Percentiles rank a stretch among this genome's conserved stretches.
Evolutionary conservation across 2,329 filamentous ascomycete species (phyloP).

Genomic region (Corynespora cassiicola): DNA sequence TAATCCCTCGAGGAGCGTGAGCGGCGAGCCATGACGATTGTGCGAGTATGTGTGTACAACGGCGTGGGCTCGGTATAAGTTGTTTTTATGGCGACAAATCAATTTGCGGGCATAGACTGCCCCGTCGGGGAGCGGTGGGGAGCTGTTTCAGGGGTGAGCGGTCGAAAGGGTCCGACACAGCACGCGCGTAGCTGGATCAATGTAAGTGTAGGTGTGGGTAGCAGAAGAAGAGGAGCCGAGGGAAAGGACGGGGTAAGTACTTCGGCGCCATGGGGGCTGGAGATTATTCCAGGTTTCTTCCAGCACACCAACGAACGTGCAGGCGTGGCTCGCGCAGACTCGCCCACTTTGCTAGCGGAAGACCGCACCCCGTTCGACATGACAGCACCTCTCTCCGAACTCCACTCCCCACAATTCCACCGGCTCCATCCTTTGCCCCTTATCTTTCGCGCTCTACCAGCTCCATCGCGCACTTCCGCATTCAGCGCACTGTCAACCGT

Average conservation of each 20-base stretch:
- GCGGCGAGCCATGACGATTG: constrained; percentile 8
- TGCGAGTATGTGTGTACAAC: constrained; percentile 4
- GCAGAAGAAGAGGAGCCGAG: background rate
- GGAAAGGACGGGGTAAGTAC: background rate
- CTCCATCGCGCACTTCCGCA: too few relatives aligned
- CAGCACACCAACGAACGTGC: constrained; percentile 5
- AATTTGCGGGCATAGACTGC: background rate
- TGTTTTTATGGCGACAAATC: background rate
- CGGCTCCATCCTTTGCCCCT: too few relatives aligned
- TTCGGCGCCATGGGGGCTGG: constrained; percentile 4
- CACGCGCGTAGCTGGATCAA: background rate
- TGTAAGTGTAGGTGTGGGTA: background rate
- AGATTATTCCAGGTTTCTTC: constrained; percentile 7
- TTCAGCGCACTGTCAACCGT: too few relatives aligned
- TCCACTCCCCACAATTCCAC: too few relatives aligned
- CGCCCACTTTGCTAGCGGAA: too few relatives aligned
- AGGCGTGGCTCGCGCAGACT: constrained; percentile 6
- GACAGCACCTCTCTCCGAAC: too few relatives aligned
- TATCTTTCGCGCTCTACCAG: too few relatives aligned
- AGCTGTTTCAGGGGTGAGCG: constrained; percentile 11
- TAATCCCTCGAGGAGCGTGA: constrained; percentile 26
- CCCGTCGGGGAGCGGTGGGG: background rate
- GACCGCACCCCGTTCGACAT: too few relatives aligned
- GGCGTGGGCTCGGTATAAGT: constrained; percentile 6
- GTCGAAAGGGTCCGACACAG: constrained; percentile 1